A percentile compares a stretch with the other conserved stretches of the same genome.
These are phyloP conservation scores for Plenodomus lindquistii DNA, from an alignment of 2,329 filamentous ascomycete species.

Conservation along the genomic window DNA sequence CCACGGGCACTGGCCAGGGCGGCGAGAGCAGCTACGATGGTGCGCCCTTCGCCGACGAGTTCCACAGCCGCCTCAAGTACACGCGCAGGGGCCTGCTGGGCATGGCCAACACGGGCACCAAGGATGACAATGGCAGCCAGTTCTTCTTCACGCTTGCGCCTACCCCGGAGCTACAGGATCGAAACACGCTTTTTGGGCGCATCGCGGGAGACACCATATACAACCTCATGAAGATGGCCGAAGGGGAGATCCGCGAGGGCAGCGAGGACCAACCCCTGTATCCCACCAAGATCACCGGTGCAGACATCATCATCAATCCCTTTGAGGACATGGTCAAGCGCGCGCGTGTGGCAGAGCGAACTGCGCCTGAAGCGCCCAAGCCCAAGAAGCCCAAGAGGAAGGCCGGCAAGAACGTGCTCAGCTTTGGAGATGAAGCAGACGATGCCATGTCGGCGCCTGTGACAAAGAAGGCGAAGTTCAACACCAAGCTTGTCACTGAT, in stretches of 20 bases:
- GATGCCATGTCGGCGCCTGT: conserved; percentile 61
- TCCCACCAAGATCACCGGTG: conserved; percentile 73
- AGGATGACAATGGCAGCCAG: conserved; percentile 87
- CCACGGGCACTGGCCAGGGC: conserved; percentile 87
- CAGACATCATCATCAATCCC: conserved; percentile 79
- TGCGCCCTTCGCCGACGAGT: conserved; percentile 82
- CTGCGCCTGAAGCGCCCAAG: conserved; percentile 50
- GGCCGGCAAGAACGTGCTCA: conserved; percentile 74
- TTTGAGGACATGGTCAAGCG: conserved; percentile 80
- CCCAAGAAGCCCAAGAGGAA: conserved; percentile 67
- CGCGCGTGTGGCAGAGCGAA: conserved; percentile 58
- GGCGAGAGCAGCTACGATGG: conserved; percentile 91
- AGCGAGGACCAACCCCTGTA: conserved; percentile 83
- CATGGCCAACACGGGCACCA: conserved; percentile 88
- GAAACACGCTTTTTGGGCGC: conserved; percentile 92
- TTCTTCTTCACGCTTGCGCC: conserved; percentile 91
- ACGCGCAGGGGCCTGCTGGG: conserved; percentile 86
- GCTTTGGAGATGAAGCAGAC: conserved; percentile 71
- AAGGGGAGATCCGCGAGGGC: conserved; percentile 76
- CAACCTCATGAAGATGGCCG: conserved; percentile 91
- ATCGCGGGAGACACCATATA: conserved; percentile 94
- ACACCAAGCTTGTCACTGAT: conserved; percentile 69
- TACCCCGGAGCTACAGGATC: conserved; percentile 82
- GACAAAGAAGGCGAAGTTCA: conserved; percentile 77
- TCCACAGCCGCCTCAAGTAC: conserved; percentile 90